These are phyloP conservation scores for Thinopyrum elongatum DNA, from an alignment of 176 grass and related monocot genomes.

Conservation along the genomic window DNA sequence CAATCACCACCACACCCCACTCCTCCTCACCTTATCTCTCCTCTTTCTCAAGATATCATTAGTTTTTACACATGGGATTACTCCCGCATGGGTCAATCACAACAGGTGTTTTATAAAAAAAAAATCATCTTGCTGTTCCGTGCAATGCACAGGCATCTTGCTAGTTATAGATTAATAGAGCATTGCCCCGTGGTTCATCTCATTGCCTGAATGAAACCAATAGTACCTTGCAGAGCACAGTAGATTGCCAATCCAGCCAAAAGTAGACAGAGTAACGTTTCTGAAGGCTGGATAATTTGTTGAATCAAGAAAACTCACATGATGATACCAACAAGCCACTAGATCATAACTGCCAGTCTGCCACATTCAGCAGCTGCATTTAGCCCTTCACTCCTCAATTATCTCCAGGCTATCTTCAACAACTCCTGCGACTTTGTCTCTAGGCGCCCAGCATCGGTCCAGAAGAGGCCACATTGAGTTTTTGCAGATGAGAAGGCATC, in stretches of 20 bases:
- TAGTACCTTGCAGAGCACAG: not conserved
- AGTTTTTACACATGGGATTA: no score
- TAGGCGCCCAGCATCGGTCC: not conserved
- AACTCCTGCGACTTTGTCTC: not conserved
- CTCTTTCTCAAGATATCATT: no score
- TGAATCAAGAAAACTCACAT: not conserved
- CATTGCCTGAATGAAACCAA: not conserved
- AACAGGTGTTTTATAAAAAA: no score
- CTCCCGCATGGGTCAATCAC: no score
- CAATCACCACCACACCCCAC: no score
- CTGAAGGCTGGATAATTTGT: not conserved
- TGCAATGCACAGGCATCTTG: no score
- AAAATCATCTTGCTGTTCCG: no score
- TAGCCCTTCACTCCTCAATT: not conserved
- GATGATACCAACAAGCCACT: not conserved
- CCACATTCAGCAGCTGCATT: not conserved
- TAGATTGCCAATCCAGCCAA: not conserved
- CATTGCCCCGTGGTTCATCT: not conserved
- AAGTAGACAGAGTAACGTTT: not conserved
- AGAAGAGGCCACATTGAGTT: not conserved
- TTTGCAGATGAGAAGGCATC: not conserved
- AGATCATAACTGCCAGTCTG: not conserved
- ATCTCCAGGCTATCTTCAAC: not conserved
- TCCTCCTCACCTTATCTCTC: no score
- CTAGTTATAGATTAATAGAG: not conserved